Evolutionary conservation across 2,329 filamentous ascomycete species (phyloP), one percentile per base, ranked within the genome.

Genomic region (Pestalotiopsis fici): DNA sequence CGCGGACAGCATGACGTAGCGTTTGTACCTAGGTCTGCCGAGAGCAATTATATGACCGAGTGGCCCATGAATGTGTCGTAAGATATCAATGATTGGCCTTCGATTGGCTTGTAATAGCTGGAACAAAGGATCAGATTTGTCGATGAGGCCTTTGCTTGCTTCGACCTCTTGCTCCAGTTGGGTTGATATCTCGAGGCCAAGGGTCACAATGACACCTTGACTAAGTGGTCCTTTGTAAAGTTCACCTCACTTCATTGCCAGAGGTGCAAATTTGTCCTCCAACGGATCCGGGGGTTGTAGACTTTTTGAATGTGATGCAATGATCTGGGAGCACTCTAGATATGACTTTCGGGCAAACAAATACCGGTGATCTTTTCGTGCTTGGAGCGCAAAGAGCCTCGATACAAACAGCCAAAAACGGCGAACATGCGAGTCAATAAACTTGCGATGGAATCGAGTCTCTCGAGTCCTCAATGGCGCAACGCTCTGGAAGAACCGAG

Each of bases 361-460:
- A 65, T 71, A 75, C 13, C 70, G 71, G 11, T 70, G 69, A 47
- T 75, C 70, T n/a, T 65, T 66, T 0, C 63, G 66, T 2, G 74
- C 67, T 12, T 69, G 67, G 15, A 74, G 66, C 25, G 69, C 68
- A 63, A 74, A 76, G 0, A 73, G 72, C 4, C 73, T 69, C 50
- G 74, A 71, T 1, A 75, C 61, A 60, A 74, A 71, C 3, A 76
- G 65, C 31, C 73, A 70, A 23, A 72, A 66, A 15, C 70, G 67
- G 13, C 74, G 71, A 59, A 76, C 64, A 50, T 74, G 74, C 15
- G 71, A 69, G 64, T 76, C 74, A 1, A 75, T 56, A 62, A 72
- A 74, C 59, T 71, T 74, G 28, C 67, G 69, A 56, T 75, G 72
- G 47, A 75, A 76, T 13, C 12, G 9, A 37, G 13, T 43, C 59